These are phyloP conservation scores for Naematelia encephala DNA, from an alignment of 768 basidiomycete genomes.

Conservation along the genomic window DNA sequence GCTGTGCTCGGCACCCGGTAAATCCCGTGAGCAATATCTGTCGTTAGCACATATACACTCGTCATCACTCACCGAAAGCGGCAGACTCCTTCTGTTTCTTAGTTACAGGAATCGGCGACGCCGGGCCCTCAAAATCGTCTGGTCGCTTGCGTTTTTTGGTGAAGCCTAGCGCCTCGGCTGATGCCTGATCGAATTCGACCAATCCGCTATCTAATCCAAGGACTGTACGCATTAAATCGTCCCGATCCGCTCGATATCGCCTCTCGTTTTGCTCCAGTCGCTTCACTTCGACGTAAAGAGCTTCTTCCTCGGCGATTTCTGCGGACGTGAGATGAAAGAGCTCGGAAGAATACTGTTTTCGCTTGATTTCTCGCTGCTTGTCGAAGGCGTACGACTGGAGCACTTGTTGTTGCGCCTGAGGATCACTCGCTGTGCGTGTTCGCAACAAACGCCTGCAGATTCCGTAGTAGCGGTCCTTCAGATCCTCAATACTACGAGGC, in stretches of 20 bases:
- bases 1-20: constrained; percentile 28
- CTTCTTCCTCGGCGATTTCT: constrained; percentile 92
- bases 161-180: constrained; percentile 22
- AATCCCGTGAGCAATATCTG: constrained; percentile 40
- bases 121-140: constrained; percentile 28
- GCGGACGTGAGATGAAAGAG: constrained; percentile 84
- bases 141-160: constrained; percentile 46
- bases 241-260: constrained; percentile 79
- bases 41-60: constrained; percentile 3
- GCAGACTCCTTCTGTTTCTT: constrained; percentile 35
- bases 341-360: constrained; percentile 80
- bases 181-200: constrained; percentile 56
- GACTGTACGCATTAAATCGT: constrained; percentile 77
- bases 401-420: constrained; percentile 68
- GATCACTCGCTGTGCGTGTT: constrained; percentile 77
- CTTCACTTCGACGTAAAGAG: constrained; percentile 86
- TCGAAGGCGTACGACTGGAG: constrained; percentile 78
- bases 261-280: constrained; percentile 91
- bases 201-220: constrained; percentile 85
- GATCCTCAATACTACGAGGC: constrained; percentile 72
- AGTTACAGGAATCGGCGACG: constrained; percentile 5
- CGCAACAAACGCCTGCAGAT: constrained; percentile 84
- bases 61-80: constrained; percentile 27
- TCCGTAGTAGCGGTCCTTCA: constrained; percentile 91
- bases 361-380: constrained; percentile 79